Evolutionary conservation across 192 early-diverging fungal species (phyloP).

Genomic region (Tieghemiomyces parasiticus): DNA sequence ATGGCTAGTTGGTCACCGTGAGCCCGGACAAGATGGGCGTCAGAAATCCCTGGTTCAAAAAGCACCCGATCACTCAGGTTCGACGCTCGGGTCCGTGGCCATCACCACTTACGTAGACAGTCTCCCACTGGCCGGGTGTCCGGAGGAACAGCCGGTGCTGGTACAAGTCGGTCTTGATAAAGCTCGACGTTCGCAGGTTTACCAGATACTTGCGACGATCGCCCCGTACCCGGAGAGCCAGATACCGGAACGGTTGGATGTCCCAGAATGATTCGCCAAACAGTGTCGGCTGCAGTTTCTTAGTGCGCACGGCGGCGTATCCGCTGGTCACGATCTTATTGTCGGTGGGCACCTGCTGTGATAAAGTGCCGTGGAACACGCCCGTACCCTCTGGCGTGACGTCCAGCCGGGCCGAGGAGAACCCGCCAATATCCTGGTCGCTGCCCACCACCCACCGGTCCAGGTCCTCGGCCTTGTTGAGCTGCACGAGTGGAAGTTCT

Average conservation of each 20-base stretch:
- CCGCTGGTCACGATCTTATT: conserved; percentile 61
- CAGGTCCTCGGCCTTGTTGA: conserved; percentile 47
- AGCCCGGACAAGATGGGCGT: too few relatives aligned
- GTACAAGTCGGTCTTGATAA: conserved; percentile 74
- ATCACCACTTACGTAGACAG: conserved; percentile 45
- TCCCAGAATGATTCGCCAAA: conserved; percentile 73
- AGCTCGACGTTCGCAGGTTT: conserved; percentile 75
- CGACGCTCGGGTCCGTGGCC: too few relatives aligned
- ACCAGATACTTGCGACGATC: conserved; percentile 84
- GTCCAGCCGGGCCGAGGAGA: conserved; percentile 61
- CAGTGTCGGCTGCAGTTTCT: conserved; percentile 15
- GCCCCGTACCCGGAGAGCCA: conserved; percentile 63
- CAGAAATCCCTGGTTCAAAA: background rate
- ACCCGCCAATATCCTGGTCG: conserved; percentile 81
- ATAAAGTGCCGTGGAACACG: conserved; percentile 69
- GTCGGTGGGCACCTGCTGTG: conserved; percentile 59
- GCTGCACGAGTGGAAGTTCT: conserved; percentile 50
- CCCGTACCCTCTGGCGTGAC: conserved; percentile 39
- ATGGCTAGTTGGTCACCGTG: background rate
- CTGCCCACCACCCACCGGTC: conserved; percentile 67
- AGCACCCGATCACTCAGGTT: too few relatives aligned
- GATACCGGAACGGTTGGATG: conserved; percentile 68
- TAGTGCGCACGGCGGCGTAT: conserved; percentile 81
- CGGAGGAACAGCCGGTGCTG: conserved; percentile 84
- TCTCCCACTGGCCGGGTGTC: conserved; percentile 86